Conservation (phyloP, 2,329 filamentous ascomycete species). For the Colletotrichum sp. region DNA sequence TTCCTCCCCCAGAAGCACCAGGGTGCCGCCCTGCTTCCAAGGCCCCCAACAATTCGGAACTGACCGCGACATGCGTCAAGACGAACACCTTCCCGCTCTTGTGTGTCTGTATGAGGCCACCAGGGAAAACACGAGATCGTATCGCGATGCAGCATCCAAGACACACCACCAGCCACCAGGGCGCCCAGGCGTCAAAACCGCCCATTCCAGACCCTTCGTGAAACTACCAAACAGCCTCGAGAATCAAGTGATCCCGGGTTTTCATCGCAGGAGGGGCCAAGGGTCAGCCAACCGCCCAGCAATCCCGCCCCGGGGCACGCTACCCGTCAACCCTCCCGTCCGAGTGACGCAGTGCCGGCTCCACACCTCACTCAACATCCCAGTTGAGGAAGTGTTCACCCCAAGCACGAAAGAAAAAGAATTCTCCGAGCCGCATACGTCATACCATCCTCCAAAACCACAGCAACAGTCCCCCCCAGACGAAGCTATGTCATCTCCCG, state of each 20-base stretch:
- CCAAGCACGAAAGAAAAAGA: neutral
- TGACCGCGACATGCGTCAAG: neutral
- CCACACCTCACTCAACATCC: constrained; percentile 2
- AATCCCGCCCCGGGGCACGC: constrained; percentile 3
- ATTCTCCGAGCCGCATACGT: constrained; percentile 17
- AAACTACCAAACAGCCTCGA: neutral
- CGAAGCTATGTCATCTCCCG: constrained; percentile 8
- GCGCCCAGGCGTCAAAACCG: neutral
- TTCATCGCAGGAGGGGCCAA: neutral
- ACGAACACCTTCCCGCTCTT: neutral
- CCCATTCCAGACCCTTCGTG: constrained; percentile 10
- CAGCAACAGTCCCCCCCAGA: neutral
- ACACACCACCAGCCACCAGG: neutral
- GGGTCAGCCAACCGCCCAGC: neutral
- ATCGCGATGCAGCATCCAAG: neutral
- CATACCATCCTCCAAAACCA: neutral
- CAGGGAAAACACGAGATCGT: neutral
- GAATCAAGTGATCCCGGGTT: neutral
- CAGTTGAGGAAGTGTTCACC: neutral
- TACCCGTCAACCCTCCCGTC: constrained; percentile 1
- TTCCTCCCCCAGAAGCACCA: neutral
- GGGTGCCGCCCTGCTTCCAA: neutral
- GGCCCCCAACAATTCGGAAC: neutral
- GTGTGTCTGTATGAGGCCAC: neutral
- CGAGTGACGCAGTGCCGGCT: constrained; percentile 16